Conservation (phyloP, 2,329 filamentous ascomycete species). For the Penicillium sp. region DNA sequence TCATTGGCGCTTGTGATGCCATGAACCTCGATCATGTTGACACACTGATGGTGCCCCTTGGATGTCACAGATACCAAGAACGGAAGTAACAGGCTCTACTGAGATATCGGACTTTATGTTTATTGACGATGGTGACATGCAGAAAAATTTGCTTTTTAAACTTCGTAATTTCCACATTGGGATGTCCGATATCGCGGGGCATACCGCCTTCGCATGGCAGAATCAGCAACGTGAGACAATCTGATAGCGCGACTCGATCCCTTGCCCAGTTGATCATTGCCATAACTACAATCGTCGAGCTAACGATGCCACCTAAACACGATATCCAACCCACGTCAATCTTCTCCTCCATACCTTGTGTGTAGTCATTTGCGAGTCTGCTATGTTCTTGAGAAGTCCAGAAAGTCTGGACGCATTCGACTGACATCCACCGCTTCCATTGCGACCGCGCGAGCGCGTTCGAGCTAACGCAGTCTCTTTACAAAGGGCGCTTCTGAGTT, state of each 20-base stretch:
- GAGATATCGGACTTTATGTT: background rate
- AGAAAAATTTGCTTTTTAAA: slow-evolving; percentile 16
- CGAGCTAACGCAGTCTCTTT: too few relatives aligned
- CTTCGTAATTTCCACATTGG: slow-evolving; percentile 17
- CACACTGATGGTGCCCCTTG: background rate
- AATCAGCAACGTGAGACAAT: slow-evolving; percentile 7
- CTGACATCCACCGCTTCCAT: too few relatives aligned
- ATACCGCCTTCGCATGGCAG: slow-evolving; percentile 19
- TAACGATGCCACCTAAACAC: too few relatives aligned
- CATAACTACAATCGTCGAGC: too few relatives aligned
- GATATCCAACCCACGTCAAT: too few relatives aligned
- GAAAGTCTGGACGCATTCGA: too few relatives aligned
- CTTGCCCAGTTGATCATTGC: too few relatives aligned
- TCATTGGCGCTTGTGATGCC: slow-evolving; percentile 13
- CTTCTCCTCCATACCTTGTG: too few relatives aligned
- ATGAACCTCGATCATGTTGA: slow-evolving; percentile 25
- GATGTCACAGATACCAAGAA: background rate
- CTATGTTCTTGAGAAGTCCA: too few relatives aligned
- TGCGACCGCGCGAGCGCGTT: too few relatives aligned
- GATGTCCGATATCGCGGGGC: slow-evolving; percentile 18
- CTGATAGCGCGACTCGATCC: background rate
- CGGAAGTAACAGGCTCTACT: background rate
- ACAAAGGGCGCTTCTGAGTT: too few relatives aligned
- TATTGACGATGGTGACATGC: background rate
- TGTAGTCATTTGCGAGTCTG: too few relatives aligned